Conservation (phyloP, 306 rosid species). For the Gynostemma pentaphyllum region DNA sequence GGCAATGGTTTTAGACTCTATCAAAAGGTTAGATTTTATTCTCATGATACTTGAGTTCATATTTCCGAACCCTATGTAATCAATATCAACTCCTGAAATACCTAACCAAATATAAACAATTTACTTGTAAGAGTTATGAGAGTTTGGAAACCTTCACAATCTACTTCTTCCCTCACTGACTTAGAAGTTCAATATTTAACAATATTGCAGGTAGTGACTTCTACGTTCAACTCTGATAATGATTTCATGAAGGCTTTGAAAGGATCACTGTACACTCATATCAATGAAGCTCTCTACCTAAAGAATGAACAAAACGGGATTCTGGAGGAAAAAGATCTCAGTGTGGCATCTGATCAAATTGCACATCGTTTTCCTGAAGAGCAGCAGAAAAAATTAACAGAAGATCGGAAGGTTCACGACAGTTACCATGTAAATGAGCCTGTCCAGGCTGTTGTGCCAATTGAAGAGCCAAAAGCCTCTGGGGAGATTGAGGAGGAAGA, state of each 20-base stretch:
- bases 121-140: background rate
- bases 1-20: conserved; percentile 84
- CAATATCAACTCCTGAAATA: background rate
- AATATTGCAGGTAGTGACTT: conserved; percentile 53
- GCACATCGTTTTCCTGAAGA: conserved; percentile 18
- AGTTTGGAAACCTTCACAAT: background rate
- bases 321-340: conserved; percentile 17
- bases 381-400: conserved; percentile 16
- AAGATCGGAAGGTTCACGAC: conserved; percentile 18
- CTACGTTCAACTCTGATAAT: conserved; percentile 34
- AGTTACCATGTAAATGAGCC: conserved; percentile 17
- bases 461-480: conserved; percentile 13
- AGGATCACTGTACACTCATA: conserved; percentile 42
- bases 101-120: background rate
- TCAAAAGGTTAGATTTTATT: conserved; percentile 52
- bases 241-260: conserved; percentile 52
- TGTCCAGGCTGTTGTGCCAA: conserved; percentile 5
- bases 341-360: conserved; percentile 14
- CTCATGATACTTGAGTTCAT: background rate
- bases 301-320: conserved; percentile 16
- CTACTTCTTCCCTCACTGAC: background rate
- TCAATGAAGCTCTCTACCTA: conserved; percentile 36
- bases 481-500: conserved; percentile 62
- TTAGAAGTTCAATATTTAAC: conserved; percentile 1
- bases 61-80: background rate